Evolutionary conservation across 83 land plant genomes (phyloP).

Genomic region (Isoetes engelmannii): DNA sequence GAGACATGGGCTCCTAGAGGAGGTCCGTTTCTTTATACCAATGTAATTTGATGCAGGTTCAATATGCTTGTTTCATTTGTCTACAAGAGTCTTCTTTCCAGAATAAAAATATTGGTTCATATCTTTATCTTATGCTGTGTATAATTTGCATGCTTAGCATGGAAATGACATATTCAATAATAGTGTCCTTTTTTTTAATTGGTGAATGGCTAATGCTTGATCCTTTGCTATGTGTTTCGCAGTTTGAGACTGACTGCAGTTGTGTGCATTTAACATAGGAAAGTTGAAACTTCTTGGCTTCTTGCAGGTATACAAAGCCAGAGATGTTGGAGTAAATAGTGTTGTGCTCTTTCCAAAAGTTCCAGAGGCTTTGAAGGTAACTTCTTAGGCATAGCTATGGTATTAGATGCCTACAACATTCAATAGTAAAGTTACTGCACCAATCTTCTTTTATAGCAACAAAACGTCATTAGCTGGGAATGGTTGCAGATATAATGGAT

Average conservation of each 20-base stretch:
- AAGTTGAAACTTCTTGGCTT: background rate
- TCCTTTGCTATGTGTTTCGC: too few relatives aligned
- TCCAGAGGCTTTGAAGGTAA: constrained; percentile 93
- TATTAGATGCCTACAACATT: too few relatives aligned
- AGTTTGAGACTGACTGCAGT: too few relatives aligned
- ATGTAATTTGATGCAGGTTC: background rate
- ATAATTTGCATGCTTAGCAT: background rate
- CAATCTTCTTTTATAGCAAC: too few relatives aligned
- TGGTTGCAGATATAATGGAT: too few relatives aligned
- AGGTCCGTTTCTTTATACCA: constrained; percentile 38
- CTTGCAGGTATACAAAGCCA: constrained; percentile 82
- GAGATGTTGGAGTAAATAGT: constrained; percentile 95
- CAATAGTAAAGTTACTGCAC: too few relatives aligned
- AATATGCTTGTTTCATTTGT: background rate
- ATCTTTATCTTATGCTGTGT: background rate
- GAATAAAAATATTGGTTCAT: background rate
- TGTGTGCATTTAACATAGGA: too few relatives aligned
- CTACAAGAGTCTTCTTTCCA: background rate
- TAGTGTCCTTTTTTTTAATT: background rate
- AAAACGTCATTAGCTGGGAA: too few relatives aligned
- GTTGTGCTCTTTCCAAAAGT: constrained; percentile 97
- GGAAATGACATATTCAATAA: background rate
- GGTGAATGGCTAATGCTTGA: background rate
- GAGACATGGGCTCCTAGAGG: constrained; percentile 91
- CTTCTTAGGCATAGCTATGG: background rate